phyloP scores from a whole-genome alignment of 2,329 filamentous ascomycete species.

The Sclerotinia spermophila region DNA sequence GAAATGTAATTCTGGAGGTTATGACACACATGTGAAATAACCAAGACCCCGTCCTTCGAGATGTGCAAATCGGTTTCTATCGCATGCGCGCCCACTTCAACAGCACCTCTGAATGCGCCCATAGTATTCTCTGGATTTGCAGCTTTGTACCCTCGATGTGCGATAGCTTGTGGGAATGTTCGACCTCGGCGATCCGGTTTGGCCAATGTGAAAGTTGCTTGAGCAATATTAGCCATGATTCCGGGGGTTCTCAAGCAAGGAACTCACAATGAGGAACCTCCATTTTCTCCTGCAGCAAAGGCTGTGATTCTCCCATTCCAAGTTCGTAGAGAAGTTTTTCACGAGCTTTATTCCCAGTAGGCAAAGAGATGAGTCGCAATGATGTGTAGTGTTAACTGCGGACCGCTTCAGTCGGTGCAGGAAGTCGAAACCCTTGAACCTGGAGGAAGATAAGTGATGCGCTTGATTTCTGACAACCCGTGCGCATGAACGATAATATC shows the following conservation, averaged over 20 bases:
- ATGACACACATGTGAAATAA: constrained; percentile 68
- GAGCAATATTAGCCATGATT: constrained; percentile 17
- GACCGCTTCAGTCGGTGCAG: not conserved
- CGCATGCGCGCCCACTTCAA: constrained; percentile 71
- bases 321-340: not conserved
- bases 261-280: constrained; percentile 15
- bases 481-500: not conserved
- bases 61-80: constrained; percentile 88
- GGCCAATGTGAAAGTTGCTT: constrained; percentile 32
- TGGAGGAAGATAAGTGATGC: not conserved
- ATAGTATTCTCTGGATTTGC: constrained; percentile 83
- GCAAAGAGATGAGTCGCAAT: not conserved
- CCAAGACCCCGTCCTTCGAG: constrained; percentile 76
- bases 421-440: constrained; percentile 11
- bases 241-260: not conserved
- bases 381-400: not conserved
- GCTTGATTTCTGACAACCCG: not conserved
- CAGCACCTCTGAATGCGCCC: constrained; percentile 69
- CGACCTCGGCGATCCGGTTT: constrained; percentile 27
- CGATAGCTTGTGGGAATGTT: constrained; percentile 63
- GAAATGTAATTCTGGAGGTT: constrained; percentile 22
- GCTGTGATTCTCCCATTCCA: constrained; percentile 12
- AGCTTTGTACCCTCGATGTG: constrained; percentile 75
- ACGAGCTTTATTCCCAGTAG: not conserved
- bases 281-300: constrained; percentile 19